Conservation (phyloP, 176 grass and related monocot genomes). For the Echinochloa phyllopogon region DNA sequence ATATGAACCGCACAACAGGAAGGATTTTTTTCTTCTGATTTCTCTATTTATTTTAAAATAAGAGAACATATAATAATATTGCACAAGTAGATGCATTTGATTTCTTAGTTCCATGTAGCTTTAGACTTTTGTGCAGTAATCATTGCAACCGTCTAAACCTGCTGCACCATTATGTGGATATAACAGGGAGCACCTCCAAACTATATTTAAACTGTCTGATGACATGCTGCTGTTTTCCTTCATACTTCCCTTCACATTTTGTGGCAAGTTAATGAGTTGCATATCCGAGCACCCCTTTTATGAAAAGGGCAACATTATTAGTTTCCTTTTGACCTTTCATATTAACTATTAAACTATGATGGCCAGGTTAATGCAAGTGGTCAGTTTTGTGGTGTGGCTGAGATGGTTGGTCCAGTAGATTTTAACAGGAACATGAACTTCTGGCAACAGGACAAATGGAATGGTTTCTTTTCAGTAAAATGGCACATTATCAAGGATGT, state of each 20-base stretch:
- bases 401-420: slow-evolving; percentile 89
- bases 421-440: slow-evolving; percentile 88
- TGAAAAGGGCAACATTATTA: neutral
- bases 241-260: slow-evolving; percentile 5
- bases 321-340: slow-evolving; percentile 17
- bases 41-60: slow-evolving; percentile 23
- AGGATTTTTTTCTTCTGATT: neutral
- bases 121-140: slow-evolving; percentile 5
- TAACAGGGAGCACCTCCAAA: neutral
- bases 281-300: neutral
- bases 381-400: slow-evolving; percentile 92
- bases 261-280: slow-evolving; percentile 1
- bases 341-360: slow-evolving; percentile 31
- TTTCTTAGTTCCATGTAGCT: slow-evolving; percentile 25
- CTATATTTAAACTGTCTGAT: neutral
- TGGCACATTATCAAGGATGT: slow-evolving; percentile 98
- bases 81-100: neutral
- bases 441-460: slow-evolving; percentile 99
- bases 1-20: neutral
- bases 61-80: slow-evolving; percentile 7
- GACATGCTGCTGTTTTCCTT: neutral
- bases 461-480: slow-evolving; percentile 86
- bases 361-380: slow-evolving; percentile 91
- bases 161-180: neutral
- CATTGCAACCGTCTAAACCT: slow-evolving; percentile 4